Evolutionary conservation across 176 grass and related monocot genomes (phyloP).

Genomic region (Zoysia japonica): DNA sequence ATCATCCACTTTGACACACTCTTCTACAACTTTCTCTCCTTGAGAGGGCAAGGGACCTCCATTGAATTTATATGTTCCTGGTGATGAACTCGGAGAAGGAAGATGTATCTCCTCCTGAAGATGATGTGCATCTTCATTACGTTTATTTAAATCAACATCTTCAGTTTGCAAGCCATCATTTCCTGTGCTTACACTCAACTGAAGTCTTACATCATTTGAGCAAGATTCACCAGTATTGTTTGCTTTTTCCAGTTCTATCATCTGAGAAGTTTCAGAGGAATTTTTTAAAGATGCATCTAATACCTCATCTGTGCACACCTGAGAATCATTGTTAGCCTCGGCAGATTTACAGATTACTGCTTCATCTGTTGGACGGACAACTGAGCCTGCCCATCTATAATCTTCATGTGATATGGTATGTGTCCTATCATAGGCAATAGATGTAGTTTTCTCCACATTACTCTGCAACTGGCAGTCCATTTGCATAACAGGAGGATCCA

Average conservation of each 20-base stretch:
- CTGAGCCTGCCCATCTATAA: conserved; percentile 47
- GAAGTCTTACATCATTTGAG: conserved; percentile 38
- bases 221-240: conserved; percentile 23
- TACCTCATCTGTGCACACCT: conserved; percentile 29
- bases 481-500: conserved; percentile 66
- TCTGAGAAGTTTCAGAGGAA: conserved; percentile 32
- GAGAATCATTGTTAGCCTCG: conserved; percentile 41
- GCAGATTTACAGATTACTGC: conserved; percentile 19
- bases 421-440: conserved; percentile 44
- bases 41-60: conserved; percentile 28
- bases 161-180: conserved; percentile 27
- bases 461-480: conserved; percentile 56
- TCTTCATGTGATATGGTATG: conserved; percentile 42
- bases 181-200: conserved; percentile 37
- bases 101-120: conserved; percentile 31
- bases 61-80: conserved; percentile 39
- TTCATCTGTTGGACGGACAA: conserved; percentile 32
- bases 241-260: conserved; percentile 15
- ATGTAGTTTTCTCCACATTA: conserved; percentile 51
- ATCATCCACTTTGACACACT: conserved; percentile 29
- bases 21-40: conserved; percentile 40
- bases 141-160: conserved; percentile 38
- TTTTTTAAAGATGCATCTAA: conserved; percentile 44
- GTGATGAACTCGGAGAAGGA: conserved; percentile 23
- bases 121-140: conserved; percentile 42